These are phyloP conservation scores for Hevea brasiliensis DNA, from an alignment of 345 rosid genomes.

Conservation along the genomic window DNA sequence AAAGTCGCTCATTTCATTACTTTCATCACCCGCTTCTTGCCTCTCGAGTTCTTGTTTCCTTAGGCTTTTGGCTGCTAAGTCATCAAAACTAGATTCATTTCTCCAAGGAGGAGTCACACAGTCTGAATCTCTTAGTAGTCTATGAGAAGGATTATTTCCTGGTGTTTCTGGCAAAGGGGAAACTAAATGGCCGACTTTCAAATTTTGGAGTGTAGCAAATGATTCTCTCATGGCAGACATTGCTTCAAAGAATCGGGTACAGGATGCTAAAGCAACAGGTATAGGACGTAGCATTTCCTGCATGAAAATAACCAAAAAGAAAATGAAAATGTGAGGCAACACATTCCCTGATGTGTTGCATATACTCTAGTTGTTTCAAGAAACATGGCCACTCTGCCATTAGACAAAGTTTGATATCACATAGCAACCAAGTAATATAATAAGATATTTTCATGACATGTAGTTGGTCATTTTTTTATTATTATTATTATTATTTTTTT, in stretches of 20 bases:
- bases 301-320: constrained; percentile 1
- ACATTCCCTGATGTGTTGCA: neutral
- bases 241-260: constrained; percentile 95
- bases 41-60: constrained; percentile 43
- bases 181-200: constrained; percentile 69
- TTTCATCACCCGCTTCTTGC: constrained; percentile 47
- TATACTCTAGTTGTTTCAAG: neutral
- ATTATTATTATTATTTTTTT: too few species aligned
- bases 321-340: neutral
- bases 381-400: neutral
- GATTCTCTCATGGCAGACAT: constrained; percentile 99
- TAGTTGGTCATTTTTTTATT: too few species aligned
- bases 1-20: constrained; percentile 35
- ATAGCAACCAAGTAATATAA: neutral
- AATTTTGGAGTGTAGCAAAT: constrained; percentile 76
- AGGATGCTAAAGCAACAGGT: constrained; percentile 97
- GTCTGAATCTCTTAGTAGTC: constrained; percentile 44
- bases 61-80: constrained; percentile 45
- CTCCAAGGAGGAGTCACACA: constrained; percentile 75
- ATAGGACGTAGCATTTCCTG: constrained; percentile 99
- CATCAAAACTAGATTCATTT: constrained; percentile 63
- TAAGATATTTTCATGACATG: constrained; percentile 2
- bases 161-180: constrained; percentile 61
- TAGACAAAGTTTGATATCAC: neutral
- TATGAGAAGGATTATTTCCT: constrained; percentile 39